These are phyloP conservation scores for Citrullus mucosospermus DNA, from an alignment of 306 rosid genomes.

Conservation along the genomic window DNA sequence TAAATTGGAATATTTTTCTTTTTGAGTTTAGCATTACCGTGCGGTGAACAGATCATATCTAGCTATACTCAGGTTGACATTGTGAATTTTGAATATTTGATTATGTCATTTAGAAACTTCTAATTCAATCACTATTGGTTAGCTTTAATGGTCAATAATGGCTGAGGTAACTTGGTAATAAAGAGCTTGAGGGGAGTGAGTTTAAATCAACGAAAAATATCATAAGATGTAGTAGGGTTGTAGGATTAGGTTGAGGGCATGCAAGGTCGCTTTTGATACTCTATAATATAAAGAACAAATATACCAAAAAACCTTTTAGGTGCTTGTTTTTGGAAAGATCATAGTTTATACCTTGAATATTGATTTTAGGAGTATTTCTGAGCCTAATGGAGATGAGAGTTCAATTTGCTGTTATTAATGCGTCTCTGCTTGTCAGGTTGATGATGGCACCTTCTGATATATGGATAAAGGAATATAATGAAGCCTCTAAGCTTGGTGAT, in stretches of 20 bases:
- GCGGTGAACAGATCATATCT: too few relatives aligned
- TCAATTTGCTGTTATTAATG: not conserved
- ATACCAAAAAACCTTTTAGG: not conserved
- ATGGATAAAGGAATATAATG: slow-evolving; percentile 29
- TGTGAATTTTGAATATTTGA: not conserved
- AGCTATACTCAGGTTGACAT: not conserved
- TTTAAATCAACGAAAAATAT: too few relatives aligned
- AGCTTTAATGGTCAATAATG: not conserved
- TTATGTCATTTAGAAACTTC: not conserved
- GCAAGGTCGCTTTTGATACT: not conserved
- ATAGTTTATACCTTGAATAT: not conserved
- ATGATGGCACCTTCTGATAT: slow-evolving; percentile 21
- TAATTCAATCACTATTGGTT: not conserved
- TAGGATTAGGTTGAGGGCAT: not conserved
- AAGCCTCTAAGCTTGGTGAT: slow-evolving; percentile 31
- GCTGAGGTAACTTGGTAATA: too few relatives aligned
- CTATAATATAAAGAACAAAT: not conserved
- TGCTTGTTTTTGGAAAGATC: not conserved
- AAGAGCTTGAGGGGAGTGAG: too few relatives aligned
- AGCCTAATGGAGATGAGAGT: not conserved
- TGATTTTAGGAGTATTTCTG: not conserved
- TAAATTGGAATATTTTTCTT: not conserved
- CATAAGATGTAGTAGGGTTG: not conserved
- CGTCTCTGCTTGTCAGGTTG: not conserved
- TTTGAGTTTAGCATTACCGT: too few relatives aligned